Evolutionary conservation across 2,329 filamentous ascomycete species (phyloP).

Genomic region (Cordyceps cicadae): DNA sequence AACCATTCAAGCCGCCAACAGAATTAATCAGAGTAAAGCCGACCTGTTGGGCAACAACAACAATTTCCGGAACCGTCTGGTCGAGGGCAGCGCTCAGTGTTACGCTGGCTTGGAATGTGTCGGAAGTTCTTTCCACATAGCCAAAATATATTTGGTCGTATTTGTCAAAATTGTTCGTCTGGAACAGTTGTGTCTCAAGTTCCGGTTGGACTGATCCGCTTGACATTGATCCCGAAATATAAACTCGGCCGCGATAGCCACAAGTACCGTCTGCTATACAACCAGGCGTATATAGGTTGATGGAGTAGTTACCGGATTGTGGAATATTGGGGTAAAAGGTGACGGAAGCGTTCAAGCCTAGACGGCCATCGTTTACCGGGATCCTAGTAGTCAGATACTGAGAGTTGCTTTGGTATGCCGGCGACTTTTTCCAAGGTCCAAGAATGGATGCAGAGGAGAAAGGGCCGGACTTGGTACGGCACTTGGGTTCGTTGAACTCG

Average conservation of each 20-base stretch:
- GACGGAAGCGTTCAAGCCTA: slow-evolving; percentile 51
- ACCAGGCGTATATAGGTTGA: slow-evolving; percentile 88
- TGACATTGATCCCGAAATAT: slow-evolving; percentile 67
- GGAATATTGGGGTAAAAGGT: slow-evolving; percentile 77
- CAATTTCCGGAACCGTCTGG: slow-evolving; percentile 54
- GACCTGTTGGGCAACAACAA: slow-evolving; percentile 83
- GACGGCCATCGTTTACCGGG: slow-evolving; percentile 42
- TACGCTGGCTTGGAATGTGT: slow-evolving; percentile 69
- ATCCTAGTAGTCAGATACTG: slow-evolving; percentile 68
- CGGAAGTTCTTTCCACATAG: slow-evolving; percentile 65
- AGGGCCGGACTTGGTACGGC: slow-evolving; percentile 47
- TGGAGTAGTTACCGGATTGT: slow-evolving; percentile 83
- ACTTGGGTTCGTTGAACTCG: slow-evolving; percentile 81
- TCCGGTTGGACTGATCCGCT: slow-evolving; percentile 36
- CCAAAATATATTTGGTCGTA: slow-evolving; percentile 90
- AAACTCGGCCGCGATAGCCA: slow-evolving; percentile 66
- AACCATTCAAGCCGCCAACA: slow-evolving; percentile 73
- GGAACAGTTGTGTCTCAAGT: slow-evolving; percentile 59
- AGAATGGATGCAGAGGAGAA: slow-evolving; percentile 57
- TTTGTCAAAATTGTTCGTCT: slow-evolving; percentile 95
- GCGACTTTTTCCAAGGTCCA: slow-evolving; percentile 65
- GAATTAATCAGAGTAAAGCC: slow-evolving; percentile 67
- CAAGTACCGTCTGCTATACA: slow-evolving; percentile 77
- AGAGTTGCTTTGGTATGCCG: slow-evolving; percentile 61
- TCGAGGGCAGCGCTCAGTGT: slow-evolving; percentile 63